phyloP scores from a whole-genome alignment of 2,329 filamentous ascomycete genomes.

The Simplicillium aogashimaense region DNA sequence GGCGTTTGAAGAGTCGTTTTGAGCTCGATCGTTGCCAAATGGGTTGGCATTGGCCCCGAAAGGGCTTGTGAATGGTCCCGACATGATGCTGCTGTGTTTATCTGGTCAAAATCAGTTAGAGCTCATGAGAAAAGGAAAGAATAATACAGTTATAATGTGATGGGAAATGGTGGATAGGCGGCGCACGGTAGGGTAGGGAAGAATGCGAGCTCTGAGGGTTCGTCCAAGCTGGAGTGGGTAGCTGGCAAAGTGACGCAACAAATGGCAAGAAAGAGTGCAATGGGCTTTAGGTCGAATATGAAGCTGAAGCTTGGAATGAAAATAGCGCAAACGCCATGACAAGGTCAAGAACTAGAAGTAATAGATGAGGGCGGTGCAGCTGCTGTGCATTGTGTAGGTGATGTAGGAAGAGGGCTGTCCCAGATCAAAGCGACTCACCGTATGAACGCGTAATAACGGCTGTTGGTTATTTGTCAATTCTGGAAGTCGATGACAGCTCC shows the following conservation, averaged over 20 bases:
- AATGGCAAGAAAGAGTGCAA: not conserved
- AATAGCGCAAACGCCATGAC: too few species aligned
- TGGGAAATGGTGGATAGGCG: not conserved
- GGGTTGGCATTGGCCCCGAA: slow-evolving; percentile 61
- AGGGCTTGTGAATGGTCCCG: slow-evolving; percentile 68
- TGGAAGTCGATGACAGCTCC: not conserved
- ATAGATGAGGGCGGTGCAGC: not conserved
- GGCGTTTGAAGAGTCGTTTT: slow-evolving; percentile 18
- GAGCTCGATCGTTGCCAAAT: slow-evolving; percentile 47
- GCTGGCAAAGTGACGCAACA: not conserved
- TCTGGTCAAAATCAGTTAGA: too few species aligned
- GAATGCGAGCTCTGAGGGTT: not conserved
- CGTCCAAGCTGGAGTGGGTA: not conserved
- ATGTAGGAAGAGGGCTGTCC: too few species aligned
- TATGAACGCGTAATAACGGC: not conserved
- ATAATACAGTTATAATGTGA: not conserved
- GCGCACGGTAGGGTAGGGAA: too few species aligned
- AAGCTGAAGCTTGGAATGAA: too few species aligned
- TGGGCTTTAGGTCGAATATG: too few species aligned
- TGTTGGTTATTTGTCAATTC: not conserved
- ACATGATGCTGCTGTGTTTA: slow-evolving; percentile 41
- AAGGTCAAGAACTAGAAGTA: not conserved
- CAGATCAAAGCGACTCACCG: too few species aligned
- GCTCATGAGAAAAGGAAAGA: too few species aligned
- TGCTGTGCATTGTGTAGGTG: too few species aligned